Evolutionary conservation across 1,284 basidiomycete species (phyloP).

Genomic region (Laetiporus sulphureus): DNA sequence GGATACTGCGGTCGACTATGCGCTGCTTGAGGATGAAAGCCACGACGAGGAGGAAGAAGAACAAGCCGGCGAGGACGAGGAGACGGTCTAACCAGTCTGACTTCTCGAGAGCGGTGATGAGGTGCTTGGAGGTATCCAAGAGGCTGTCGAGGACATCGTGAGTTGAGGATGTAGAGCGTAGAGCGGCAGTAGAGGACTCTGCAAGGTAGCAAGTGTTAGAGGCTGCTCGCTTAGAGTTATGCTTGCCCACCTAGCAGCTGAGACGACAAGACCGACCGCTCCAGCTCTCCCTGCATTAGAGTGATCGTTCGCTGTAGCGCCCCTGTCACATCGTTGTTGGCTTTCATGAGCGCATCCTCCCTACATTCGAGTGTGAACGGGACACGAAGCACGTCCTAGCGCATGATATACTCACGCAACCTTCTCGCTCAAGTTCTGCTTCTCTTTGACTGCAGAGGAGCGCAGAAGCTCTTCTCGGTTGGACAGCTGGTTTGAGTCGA

Average conservation of each 20-base stretch:
- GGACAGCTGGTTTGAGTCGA: constrained; percentile 53
- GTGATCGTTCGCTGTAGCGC: constrained; percentile 78
- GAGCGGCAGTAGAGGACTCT: constrained; percentile 77
- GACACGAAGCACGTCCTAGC: not conserved
- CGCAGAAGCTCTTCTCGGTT: constrained; percentile 60
- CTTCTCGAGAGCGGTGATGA: constrained; percentile 81
- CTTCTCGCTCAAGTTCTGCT: constrained; percentile 43
- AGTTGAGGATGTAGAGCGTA: constrained; percentile 68
- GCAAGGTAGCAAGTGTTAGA: constrained; percentile 5
- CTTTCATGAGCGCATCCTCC: constrained; percentile 83
- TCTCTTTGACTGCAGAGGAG: constrained; percentile 41
- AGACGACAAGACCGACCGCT: constrained; percentile 77
- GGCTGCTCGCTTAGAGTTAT: not conserved
- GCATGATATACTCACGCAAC: constrained; percentile 36
- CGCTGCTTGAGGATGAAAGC: constrained; percentile 84
- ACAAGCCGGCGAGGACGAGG: constrained; percentile 70
- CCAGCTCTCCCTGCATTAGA: constrained; percentile 86
- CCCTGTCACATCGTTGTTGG: constrained; percentile 83
- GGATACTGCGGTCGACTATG: constrained; percentile 65
- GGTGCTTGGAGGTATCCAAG: constrained; percentile 72
- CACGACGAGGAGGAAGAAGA: constrained; percentile 81
- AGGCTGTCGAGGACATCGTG: constrained; percentile 75
- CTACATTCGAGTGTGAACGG: too few species aligned
- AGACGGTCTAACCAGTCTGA: constrained; percentile 90
- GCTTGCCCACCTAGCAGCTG: constrained; percentile 83